Evolutionary conservation across 1,139 yeast genomes (phyloP).

Genomic region (Candida mesenterica): DNA sequence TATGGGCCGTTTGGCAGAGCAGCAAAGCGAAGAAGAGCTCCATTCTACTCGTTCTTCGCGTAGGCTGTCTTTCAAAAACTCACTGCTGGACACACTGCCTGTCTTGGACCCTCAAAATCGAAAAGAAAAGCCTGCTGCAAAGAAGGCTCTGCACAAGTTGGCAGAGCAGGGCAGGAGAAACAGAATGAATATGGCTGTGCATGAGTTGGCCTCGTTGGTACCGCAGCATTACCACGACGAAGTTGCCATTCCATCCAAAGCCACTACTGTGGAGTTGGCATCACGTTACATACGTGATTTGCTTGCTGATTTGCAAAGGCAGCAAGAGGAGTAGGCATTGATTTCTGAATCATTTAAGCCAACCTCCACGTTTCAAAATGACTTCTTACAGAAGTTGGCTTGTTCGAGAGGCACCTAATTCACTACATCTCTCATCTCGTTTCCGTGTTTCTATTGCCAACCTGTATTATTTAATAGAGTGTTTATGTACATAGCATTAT

Average conservation of each 20-base stretch:
- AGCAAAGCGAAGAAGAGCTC: conserved; percentile 13
- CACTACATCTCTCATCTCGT: not conserved
- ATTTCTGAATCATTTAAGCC: no score
- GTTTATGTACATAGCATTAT: not conserved
- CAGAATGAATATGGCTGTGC: conserved; percentile 83
- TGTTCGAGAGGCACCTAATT: not conserved
- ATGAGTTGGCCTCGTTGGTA: conserved; percentile 65
- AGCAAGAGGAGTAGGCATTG: no score
- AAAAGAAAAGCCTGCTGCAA: conserved; percentile 33
- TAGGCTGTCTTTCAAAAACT: conserved; percentile 5
- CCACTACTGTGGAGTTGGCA: conserved; percentile 92
- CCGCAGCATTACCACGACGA: conserved; percentile 63
- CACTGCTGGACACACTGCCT: conserved; percentile 12
- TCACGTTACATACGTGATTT: conserved; percentile 63
- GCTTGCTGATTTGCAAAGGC: conserved; percentile 18
- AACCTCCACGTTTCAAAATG: no score
- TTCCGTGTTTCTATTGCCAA: no score
- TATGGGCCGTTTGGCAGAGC: conserved; percentile 48
- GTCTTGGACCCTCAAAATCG: conserved; percentile 15
- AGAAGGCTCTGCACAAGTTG: conserved; percentile 81
- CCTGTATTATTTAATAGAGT: not conserved
- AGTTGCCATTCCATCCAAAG: conserved; percentile 73
- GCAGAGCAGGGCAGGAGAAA: conserved; percentile 97
- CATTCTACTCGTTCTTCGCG: conserved; percentile 4
- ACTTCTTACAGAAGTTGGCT: no score